These are phyloP conservation scores for Mycena floridula DNA, from an alignment of 768 basidiomycete genomes.

Conservation along the genomic window DNA sequence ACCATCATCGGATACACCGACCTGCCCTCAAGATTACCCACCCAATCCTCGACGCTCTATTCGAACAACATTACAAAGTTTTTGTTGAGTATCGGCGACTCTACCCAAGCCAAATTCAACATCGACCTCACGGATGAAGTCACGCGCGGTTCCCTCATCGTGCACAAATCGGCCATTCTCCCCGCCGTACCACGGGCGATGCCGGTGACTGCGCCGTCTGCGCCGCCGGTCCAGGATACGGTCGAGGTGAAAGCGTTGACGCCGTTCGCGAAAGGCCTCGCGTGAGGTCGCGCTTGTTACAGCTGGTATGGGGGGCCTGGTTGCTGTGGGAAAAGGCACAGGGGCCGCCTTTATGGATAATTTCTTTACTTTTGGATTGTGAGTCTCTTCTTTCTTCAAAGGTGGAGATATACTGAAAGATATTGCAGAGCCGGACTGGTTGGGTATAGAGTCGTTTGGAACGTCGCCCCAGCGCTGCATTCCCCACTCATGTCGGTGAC, in stretches of 20 bases:
- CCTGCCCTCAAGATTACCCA: constrained; percentile 81
- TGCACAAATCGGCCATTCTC: constrained; percentile 60
- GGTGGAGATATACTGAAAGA: too few relatives aligned
- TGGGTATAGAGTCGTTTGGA: constrained; percentile 70
- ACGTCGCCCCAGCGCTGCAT: constrained; percentile 81
- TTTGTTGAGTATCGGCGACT: constrained; percentile 64
- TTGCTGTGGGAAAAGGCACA: constrained; percentile 75
- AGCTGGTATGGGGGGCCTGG: constrained; percentile 64
- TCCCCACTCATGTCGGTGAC: constrained; percentile 91
- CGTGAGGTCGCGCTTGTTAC: constrained; percentile 72
- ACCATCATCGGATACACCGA: constrained; percentile 83
- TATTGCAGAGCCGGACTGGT: too few relatives aligned
- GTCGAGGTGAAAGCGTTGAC: constrained; percentile 58
- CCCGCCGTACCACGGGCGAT: constrained; percentile 63
- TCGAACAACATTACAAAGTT: constrained; percentile 92
- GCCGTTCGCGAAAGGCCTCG: constrained; percentile 78
- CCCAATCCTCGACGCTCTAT: constrained; percentile 84
- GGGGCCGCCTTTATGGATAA: constrained; percentile 82
- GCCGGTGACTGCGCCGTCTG: constrained; percentile 44
- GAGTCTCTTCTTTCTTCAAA: too few relatives aligned
- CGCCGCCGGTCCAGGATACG: constrained; percentile 38
- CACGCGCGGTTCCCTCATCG: constrained; percentile 71
- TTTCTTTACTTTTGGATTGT: constrained; percentile 86
- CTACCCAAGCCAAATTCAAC: constrained; percentile 51
- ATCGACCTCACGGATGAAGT: constrained; percentile 82